Evolutionary conservation across 1,284 basidiomycete genomes (phyloP).

Genomic region (Melampsora americana): DNA sequence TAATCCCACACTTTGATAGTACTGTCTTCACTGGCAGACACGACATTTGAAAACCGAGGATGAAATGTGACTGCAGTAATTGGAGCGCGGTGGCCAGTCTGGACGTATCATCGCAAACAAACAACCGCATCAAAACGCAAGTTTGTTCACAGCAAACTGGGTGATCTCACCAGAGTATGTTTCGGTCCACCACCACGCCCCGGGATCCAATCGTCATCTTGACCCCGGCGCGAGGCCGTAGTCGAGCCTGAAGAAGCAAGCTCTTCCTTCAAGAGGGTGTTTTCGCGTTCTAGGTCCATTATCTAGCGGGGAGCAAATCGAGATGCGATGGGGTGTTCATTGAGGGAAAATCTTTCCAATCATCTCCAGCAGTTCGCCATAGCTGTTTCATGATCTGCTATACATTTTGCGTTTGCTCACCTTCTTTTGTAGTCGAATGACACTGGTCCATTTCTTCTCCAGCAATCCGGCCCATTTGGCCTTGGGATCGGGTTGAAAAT

Average conservation of each 20-base stretch:
- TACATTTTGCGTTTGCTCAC: conserved; percentile 56
- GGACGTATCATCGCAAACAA: conserved; percentile 59
- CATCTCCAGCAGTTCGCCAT: background rate
- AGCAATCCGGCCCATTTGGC: conserved; percentile 76
- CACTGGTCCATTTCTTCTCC: conserved; percentile 93
- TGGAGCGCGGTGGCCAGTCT: conserved; percentile 74
- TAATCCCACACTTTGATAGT: conserved; percentile 92
- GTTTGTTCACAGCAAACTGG: background rate
- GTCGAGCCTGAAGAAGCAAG: conserved; percentile 54
- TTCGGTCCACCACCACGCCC: conserved; percentile 27
- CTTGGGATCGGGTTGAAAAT: conserved; percentile 75
- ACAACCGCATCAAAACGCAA: background rate
- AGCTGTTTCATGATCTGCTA: background rate
- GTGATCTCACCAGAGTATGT: conserved; percentile 25
- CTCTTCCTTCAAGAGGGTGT: conserved; percentile 73
- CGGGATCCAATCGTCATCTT: conserved; percentile 36
- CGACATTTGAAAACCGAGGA: conserved; percentile 75
- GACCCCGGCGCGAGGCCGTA: conserved; percentile 47
- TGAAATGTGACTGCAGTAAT: conserved; percentile 79
- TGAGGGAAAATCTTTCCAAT: background rate
- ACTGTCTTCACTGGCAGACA: conserved; percentile 79
- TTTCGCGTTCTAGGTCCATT: conserved; percentile 79
- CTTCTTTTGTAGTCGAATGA: conserved; percentile 89
- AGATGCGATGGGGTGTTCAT: conserved; percentile 2
- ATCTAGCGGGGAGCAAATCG: conserved; percentile 60